A percentile compares a stretch with the other conserved stretches of the same genome.
These are phyloP conservation scores for Stephania japonica DNA, from an alignment of 164 flowering plant genomes.

Conservation along the genomic window DNA sequence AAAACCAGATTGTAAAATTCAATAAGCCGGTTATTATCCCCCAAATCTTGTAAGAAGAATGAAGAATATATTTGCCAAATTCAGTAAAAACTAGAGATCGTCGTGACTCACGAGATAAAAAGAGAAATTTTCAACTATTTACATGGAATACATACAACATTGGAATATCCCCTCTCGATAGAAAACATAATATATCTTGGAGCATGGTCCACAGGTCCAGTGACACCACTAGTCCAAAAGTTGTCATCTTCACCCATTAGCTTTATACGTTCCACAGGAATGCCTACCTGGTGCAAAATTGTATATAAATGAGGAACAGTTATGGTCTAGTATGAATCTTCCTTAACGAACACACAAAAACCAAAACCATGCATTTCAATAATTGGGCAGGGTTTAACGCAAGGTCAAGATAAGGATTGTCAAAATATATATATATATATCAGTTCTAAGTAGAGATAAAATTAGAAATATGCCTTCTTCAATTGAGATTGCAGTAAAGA, in stretches of 20 bases:
- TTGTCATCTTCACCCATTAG: constrained; percentile 93
- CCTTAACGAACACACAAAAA: not conserved
- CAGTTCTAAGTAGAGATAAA: not conserved
- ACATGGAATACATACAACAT: constrained; percentile 39
- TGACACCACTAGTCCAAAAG: constrained; percentile 92
- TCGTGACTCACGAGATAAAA: not conserved
- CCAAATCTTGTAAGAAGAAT: constrained; percentile 67
- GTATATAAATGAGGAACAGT: not conserved
- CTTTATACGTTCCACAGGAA: constrained; percentile 80
- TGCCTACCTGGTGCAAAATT: constrained; percentile 55
- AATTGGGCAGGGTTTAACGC: not conserved
- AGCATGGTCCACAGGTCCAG: constrained; percentile 99
- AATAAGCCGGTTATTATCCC: constrained; percentile 87
- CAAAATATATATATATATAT: not conserved
- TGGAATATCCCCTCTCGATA: constrained; percentile 61
- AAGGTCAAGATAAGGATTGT: too few relatives aligned
- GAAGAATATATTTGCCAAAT: constrained; percentile 6
- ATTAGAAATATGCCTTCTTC: not conserved
- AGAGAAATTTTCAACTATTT: not conserved
- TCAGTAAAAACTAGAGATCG: not conserved
- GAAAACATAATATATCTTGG: constrained; percentile 90
- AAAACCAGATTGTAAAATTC: constrained; percentile 94
- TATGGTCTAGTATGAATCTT: not conserved
- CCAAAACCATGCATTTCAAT: not conserved
- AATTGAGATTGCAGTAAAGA: not conserved